Base-by-base conservation (phyloP, 75 land plant species). In the Ceratopteris richardii region DNA sequence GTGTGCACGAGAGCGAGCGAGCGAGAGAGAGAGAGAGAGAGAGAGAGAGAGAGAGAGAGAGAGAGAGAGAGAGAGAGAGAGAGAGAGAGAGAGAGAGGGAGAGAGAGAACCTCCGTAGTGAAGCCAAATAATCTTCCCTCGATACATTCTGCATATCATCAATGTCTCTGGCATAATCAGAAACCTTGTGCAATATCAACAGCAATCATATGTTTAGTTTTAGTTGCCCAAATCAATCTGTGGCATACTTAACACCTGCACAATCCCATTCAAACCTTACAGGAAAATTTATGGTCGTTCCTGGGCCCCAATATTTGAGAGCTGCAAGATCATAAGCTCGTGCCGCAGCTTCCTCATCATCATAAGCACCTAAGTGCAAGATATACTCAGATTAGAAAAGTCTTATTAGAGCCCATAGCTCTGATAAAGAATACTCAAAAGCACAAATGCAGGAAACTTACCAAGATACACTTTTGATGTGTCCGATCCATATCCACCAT, bases 311-410 rank as follows among this genome's bases (percentile, higher is more conserved):
- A 48, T 94, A 89, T 56, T 94, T 94, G 18, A 94, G 66, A 23
- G 98, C 90, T 48, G 96, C 98, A 61, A 94, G 84, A 79, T 94
- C 98, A 66, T 94, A 93, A 24, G 98, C 98, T 57, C 95, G 77
- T 11, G 98, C 98, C 26, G 98, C 98, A 73, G 98, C 98, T 70
- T 93, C 98, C 52, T 93, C 98, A 14, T 93, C 98, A 69, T 93
- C 98, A 78, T 93, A 93, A 31, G 98, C 98, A 57, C 98, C 95
- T 83, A 48, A 14, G n/a, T n/a, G n/a, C 46, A 31, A 16, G 17
- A 10, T n/a, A n/a, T n/a, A n/a, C n/a, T n/a, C n/a, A n/a, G n/a
- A n/a, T n/a, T n/a, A n/a, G n/a, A n/a, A n/a, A n/a, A n/a, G n/a
- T n/a, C n/a, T n/a, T n/a, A n/a, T n/a, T n/a, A n/a, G n/a, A n/a